A percentile compares a stretch with the other conserved stretches of the same genome.
These are phyloP conservation scores for Debaryomyces prosopidis DNA, from an alignment of 805 yeast species.

Conservation along the genomic window DNA sequence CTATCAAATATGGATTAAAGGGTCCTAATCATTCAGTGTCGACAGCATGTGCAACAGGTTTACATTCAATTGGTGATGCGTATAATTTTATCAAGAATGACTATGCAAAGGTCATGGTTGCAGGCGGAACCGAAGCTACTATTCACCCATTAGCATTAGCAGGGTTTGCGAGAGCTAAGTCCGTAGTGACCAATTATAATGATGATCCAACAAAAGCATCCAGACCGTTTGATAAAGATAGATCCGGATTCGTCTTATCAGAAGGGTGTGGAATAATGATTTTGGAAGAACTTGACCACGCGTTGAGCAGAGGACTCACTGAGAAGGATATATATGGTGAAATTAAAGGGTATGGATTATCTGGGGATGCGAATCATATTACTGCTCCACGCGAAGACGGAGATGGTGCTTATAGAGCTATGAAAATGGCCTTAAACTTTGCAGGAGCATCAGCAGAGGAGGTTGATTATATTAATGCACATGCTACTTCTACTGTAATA, in stretches of 20 bases:
- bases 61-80: constrained; percentile 93
- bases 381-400: constrained; percentile 89
- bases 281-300: constrained; percentile 78
- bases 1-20: constrained; percentile 70
- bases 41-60: constrained; percentile 97
- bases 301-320: constrained; percentile 53
- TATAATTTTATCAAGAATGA: constrained; percentile 74
- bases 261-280: constrained; percentile 90
- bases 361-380: constrained; percentile 90
- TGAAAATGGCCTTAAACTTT: constrained; percentile 68
- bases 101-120: constrained; percentile 82
- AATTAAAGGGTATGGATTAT: constrained; percentile 81
- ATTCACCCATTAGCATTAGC: constrained; percentile 84
- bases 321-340: constrained; percentile 72
- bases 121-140: constrained; percentile 92
- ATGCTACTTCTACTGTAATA: constrained; percentile 88
- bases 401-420: constrained; percentile 79
- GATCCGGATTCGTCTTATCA: constrained; percentile 89
- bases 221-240: constrained; percentile 77
- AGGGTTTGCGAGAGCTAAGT: constrained; percentile 88
- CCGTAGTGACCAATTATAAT: constrained; percentile 64
- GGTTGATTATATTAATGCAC: constrained; percentile 87
- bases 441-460: constrained; percentile 48
- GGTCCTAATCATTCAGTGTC: constrained; percentile 90
- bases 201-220: constrained; percentile 68